phyloP scores from a whole-genome alignment of 1,139 yeast genomes.

The Debaryomyces sp. region DNA sequence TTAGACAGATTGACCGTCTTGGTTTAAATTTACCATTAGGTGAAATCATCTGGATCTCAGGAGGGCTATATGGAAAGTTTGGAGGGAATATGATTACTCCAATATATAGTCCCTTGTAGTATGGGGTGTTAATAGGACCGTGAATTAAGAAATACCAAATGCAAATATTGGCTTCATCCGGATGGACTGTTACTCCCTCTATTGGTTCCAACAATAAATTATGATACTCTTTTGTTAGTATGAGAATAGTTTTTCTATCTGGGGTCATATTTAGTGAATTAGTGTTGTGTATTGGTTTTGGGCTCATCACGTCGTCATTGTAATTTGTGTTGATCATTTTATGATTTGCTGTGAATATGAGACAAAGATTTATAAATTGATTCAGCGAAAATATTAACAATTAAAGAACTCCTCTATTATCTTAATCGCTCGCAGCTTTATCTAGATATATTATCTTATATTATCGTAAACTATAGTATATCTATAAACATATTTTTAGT shows the following conservation, averaged over 20 bases:
- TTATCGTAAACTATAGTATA: neutral
- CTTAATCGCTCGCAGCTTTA: neutral
- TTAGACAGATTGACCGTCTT: constrained; percentile 15
- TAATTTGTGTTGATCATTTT: constrained; percentile 1
- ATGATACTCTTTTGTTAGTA: constrained; percentile 15
- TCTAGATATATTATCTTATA: neutral
- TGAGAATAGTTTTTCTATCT: constrained; percentile 10
- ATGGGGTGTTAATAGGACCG: constrained; percentile 17
- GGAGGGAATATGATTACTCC: constrained; percentile 19
- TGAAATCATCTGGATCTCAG: constrained; percentile 21
- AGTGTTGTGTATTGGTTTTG: constrained; percentile 5
- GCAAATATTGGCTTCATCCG: constrained; percentile 16
- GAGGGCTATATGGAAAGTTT: constrained; percentile 18
- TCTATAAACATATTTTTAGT: neutral
- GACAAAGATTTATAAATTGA: neutral
- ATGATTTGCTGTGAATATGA: neutral
- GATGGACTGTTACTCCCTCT: constrained; percentile 15
- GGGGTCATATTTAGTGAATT: constrained; percentile 1
- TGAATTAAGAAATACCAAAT: constrained; percentile 20
- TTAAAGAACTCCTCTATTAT: neutral
- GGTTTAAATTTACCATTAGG: constrained; percentile 17
- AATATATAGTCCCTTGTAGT: constrained; percentile 18
- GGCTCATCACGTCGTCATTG: constrained; percentile 1
- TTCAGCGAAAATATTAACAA: neutral
- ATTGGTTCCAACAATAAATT: constrained; percentile 11